phyloP scores from a whole-genome alignment of 202 grass and related monocot species.

The Setaria viridis region DNA sequence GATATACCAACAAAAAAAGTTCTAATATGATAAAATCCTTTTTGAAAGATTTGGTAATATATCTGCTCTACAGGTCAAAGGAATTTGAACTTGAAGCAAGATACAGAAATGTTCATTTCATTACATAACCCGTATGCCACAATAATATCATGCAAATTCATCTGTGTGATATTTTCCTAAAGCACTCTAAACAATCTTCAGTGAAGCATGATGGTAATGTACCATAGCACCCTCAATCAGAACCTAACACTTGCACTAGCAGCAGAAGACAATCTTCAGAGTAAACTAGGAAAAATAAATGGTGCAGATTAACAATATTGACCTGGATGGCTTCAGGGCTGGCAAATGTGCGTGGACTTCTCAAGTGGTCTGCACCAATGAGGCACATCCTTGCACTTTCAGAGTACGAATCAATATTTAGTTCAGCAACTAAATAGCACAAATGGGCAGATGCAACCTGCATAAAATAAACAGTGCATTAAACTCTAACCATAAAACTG shows the following conservation, averaged over 20 bases:
- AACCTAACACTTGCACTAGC: constrained; percentile 10
- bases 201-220: constrained; percentile 17
- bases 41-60: neutral
- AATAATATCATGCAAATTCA: constrained; percentile 24
- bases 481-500: neutral
- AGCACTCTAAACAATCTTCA: neutral
- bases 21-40: neutral
- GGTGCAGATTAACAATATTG: neutral
- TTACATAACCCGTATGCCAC: neutral
- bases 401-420: constrained; percentile 85
- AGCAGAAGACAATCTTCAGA: neutral
- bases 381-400: constrained; percentile 93
- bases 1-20: neutral
- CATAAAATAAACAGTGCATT: constrained; percentile 47
- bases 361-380: constrained; percentile 85
- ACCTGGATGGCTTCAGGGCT: constrained; percentile 94
- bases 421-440: constrained; percentile 92
- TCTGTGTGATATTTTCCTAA: constrained; percentile 2
- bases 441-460: constrained; percentile 92
- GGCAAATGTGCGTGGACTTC: constrained; percentile 84
- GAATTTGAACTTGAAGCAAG: neutral
- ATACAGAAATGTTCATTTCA: neutral
- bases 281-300: constrained; percentile 6
- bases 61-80: constrained; percentile 22
- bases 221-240: neutral